Base-by-base conservation (phyloP, 805 yeast species). In the Torulaspora indica region DNA sequence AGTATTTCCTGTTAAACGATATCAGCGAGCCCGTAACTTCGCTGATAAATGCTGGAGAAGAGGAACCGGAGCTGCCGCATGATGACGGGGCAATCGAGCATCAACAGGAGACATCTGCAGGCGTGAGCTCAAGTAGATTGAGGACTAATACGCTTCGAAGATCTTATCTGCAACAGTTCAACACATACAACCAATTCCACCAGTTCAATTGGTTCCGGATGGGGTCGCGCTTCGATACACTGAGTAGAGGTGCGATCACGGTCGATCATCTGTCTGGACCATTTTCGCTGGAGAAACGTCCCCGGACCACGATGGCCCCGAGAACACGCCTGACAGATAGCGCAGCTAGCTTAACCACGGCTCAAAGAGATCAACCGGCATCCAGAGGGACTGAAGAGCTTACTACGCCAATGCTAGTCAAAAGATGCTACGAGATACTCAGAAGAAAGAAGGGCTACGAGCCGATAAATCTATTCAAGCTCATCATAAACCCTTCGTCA, bases 251-350 rank as follows among this genome's bases (percentile, higher is more conserved):
- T 14, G 70, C 73, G 39, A 62, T 72, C 0, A 73, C 78, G 0
- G 66, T 72, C 15, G 85, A 81, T 49, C 85, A 82, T 57, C 62
- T 87, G 48, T 67, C 80, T 42, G 95, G 95, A 0, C 89, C 95
- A 0, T 65, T 86, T 33, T 78, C 76, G 13, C 69, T 81, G 2
- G 82, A 82, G 50, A 74, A 76, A 49, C 77, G 74, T 53, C 64
- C 58, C 0, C 63, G 69, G 43, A 49, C 38, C 43, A 50, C 38
- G 10, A 40, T 41, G 36, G 73, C 52, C 34, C 65, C 54, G 43
- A 73, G 70, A 25, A 56, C 66, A 4, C 74, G 64, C 30, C 36
- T 30, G n/a, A 18, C 4, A 6, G 77, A 76, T 13, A 58, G 64
- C n/a, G 58, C 64, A 1, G 67, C 67, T 0, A 69, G 72, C 2